Conservation (phyloP, 2,329 filamentous ascomycete species). For the Diaporthe sp. region DNA sequence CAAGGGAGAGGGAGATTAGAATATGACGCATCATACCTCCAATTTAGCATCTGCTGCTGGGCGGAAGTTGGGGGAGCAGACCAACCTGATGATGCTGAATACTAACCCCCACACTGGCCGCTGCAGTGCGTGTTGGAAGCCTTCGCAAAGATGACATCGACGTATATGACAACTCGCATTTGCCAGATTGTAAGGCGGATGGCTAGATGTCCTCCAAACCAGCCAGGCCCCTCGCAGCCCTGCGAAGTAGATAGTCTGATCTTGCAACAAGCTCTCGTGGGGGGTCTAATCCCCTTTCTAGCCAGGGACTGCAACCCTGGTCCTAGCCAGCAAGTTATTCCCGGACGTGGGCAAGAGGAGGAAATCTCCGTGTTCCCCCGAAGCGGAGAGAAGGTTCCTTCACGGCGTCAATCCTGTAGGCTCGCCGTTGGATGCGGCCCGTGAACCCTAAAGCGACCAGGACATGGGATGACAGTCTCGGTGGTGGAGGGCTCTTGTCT, state of each 20-base stretch:
- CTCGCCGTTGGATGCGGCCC: conserved; percentile 27
- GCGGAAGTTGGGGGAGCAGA: neutral
- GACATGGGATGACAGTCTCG: neutral
- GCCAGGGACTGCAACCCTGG: neutral
- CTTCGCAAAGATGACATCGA: neutral
- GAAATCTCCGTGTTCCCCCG: neutral
- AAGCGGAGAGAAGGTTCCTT: neutral
- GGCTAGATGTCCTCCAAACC: neutral
- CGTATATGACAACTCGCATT: conserved; percentile 1
- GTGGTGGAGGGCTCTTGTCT: neutral
- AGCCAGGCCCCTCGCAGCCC: neutral
- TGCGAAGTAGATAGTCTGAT: neutral
- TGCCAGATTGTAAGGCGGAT: no score
- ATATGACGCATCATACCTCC: neutral
- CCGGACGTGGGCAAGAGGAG: neutral
- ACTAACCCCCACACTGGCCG: neutral
- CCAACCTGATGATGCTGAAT: neutral
- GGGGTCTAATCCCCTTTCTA: neutral
- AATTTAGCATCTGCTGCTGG: neutral
- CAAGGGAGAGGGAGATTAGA: neutral
- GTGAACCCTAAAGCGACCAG: neutral
- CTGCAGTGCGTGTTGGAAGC: neutral
- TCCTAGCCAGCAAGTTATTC: neutral
- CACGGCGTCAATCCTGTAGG: neutral
- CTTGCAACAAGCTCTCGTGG: neutral